Percentiles rank a stretch among this genome's conserved stretches.
Conservation (phyloP, 169 alveolate genomes). For the Plasmodium cynomolgi region DNA sequence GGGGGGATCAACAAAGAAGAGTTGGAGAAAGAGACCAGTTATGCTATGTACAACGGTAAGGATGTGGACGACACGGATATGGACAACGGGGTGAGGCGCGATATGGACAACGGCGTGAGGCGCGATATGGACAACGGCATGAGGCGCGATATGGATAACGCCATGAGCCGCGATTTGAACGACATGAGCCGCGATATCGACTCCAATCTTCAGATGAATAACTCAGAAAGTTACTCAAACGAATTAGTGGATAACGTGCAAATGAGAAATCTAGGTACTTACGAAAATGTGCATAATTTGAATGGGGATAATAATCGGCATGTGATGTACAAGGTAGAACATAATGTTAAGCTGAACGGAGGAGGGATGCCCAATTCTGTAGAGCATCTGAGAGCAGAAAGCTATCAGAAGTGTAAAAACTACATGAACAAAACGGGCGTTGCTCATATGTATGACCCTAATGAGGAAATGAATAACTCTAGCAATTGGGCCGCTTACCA, state of each 20-base stretch:
- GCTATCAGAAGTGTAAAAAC: background rate
- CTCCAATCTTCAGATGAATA: conserved; percentile 5
- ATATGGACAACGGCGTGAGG: background rate
- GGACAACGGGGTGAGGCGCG: background rate
- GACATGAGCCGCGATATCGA: background rate
- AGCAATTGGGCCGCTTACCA: background rate
- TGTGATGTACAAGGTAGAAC: background rate
- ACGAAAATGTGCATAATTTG: background rate
- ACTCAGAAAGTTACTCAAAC: conserved; percentile 12
- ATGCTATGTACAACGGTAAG: conserved; percentile 17
- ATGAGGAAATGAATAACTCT: background rate
- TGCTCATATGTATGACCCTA: background rate
- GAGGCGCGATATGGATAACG: background rate
- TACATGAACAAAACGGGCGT: background rate
- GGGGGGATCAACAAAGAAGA: background rate
- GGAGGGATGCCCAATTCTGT: background rate
- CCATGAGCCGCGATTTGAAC: background rate
- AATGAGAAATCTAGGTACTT: conserved; percentile 4
- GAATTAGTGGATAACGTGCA: conserved; percentile 10
- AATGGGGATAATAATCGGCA: background rate
- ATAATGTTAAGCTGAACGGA: background rate
- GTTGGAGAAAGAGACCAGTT: background rate
- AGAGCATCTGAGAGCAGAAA: background rate
- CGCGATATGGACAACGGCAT: background rate
- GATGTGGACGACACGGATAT: background rate